These are phyloP conservation scores for Kodamaea laetipori DNA, from an alignment of 805 yeast genomes.

Conservation along the genomic window DNA sequence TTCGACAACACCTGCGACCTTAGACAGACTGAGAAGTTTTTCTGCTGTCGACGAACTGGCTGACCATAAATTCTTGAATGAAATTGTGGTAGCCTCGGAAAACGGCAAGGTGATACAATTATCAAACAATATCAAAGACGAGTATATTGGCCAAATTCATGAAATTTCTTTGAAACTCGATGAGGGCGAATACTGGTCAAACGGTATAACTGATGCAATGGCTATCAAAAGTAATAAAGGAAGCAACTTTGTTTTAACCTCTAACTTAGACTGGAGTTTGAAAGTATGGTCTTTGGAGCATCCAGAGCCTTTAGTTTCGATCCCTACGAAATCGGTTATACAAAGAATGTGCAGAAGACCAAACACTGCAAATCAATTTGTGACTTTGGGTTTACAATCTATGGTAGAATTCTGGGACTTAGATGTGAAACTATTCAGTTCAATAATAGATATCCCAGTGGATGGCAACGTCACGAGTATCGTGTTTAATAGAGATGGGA, in stretches of 20 bases:
- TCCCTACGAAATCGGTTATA: slow-evolving; percentile 25
- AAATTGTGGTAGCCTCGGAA: slow-evolving; percentile 22
- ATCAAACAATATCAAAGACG: slow-evolving; percentile 18
- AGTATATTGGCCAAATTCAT: slow-evolving; percentile 14
- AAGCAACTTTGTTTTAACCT: slow-evolving; percentile 17
- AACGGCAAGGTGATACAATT: slow-evolving; percentile 23
- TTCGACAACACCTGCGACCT: slow-evolving; percentile 1
- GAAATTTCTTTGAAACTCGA: slow-evolving; percentile 9
- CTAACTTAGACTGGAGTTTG: slow-evolving; percentile 28
- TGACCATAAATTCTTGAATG: slow-evolving; percentile 22
- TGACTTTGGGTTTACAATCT: slow-evolving; percentile 24
- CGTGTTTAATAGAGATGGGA: slow-evolving; percentile 22
- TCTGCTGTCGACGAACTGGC: slow-evolving; percentile 9
- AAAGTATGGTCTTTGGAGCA: slow-evolving; percentile 21
- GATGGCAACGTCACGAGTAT: slow-evolving; percentile 12
- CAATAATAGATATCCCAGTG: slow-evolving; percentile 20
- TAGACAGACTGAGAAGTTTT: background rate
- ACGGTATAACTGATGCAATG: slow-evolving; percentile 10
- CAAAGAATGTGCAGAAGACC: slow-evolving; percentile 23
- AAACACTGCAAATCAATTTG: slow-evolving; percentile 24
- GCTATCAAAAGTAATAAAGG: slow-evolving; percentile 5
- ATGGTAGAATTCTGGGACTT: slow-evolving; percentile 36
- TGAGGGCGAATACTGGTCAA: slow-evolving; percentile 9
- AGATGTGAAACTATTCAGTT: slow-evolving; percentile 18
- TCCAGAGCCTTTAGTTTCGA: slow-evolving; percentile 17